Conservation (phyloP, 257 asterid species). For the Asclepias syriaca region DNA sequence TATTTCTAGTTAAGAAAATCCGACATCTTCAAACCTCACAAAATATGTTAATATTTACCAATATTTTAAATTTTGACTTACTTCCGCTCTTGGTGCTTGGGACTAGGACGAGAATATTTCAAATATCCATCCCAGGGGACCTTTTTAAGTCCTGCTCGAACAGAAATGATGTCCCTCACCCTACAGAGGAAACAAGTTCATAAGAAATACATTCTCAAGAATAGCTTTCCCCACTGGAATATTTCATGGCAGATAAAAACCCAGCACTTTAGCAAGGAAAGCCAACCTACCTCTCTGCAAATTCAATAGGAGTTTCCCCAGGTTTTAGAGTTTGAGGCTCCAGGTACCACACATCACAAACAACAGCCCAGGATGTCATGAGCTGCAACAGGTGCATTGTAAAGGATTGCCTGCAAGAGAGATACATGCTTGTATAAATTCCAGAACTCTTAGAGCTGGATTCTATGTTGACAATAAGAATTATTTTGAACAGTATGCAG, state of each 20-base stretch:
- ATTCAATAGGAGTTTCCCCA: conserved; percentile 86
- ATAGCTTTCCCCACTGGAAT: not conserved
- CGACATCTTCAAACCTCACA: no score
- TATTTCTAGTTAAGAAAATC: not conserved
- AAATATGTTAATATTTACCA: not conserved
- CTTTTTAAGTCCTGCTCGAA: conserved; percentile 69
- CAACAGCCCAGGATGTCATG: conserved; percentile 99
- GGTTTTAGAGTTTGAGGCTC: conserved; percentile 91
- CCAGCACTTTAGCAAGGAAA: not conserved
- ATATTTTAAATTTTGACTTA: conserved; percentile 31
- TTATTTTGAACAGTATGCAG: not conserved
- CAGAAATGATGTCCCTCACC: conserved; percentile 91
- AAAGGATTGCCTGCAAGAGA: conserved; percentile 76
- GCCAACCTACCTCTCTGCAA: conserved; percentile 79
- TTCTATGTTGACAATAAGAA: conserved; percentile 3
- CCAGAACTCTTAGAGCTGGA: not conserved
- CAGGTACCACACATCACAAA: conserved; percentile 97
- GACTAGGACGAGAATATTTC: conserved; percentile 96
- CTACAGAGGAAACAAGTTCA: conserved; percentile 30
- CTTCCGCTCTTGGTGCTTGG: conserved; percentile 88
- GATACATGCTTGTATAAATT: not conserved
- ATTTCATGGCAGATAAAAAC: not conserved
- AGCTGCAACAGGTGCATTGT: conserved; percentile 91
- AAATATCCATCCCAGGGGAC: conserved; percentile 79
- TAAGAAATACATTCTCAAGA: not conserved